These are phyloP conservation scores for Echinosophora koreensis DNA, from an alignment of 306 rosid species.

Conservation along the genomic window DNA sequence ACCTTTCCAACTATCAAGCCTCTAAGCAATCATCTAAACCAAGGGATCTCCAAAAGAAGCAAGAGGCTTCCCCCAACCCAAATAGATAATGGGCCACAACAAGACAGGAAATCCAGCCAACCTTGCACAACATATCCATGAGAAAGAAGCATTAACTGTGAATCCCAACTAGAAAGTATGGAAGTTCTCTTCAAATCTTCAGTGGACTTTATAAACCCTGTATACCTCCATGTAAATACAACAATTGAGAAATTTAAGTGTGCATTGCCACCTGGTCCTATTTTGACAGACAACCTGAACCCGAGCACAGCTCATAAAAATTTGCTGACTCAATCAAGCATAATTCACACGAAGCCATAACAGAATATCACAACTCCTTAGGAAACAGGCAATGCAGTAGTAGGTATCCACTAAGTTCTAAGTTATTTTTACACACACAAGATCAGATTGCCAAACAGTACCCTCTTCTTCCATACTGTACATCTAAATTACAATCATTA, in stretches of 20 bases:
- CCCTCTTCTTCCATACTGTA: slow-evolving; percentile 17
- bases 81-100: neutral
- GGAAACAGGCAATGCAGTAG: slow-evolving; percentile 12
- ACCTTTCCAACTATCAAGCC: no score
- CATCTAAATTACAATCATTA: slow-evolving; percentile 8
- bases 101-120: neutral
- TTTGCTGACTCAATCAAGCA: neutral
- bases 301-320: neutral
- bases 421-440: neutral
- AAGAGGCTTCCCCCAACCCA: neutral
- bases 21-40: no score
- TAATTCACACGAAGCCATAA: neutral
- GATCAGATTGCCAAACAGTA: neutral
- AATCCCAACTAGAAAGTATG: neutral
- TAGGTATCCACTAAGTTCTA: neutral
- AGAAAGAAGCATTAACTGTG: neutral
- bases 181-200: neutral
- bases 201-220: neutral
- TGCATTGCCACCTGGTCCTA: neutral
- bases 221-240: neutral
- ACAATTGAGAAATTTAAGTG: neutral
- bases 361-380: slow-evolving; percentile 3
- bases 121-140: neutral
- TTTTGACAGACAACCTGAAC: neutral
- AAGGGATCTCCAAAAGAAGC: neutral